phyloP scores from a whole-genome alignment of 805 yeast genomes.

The Candida argentea region DNA sequence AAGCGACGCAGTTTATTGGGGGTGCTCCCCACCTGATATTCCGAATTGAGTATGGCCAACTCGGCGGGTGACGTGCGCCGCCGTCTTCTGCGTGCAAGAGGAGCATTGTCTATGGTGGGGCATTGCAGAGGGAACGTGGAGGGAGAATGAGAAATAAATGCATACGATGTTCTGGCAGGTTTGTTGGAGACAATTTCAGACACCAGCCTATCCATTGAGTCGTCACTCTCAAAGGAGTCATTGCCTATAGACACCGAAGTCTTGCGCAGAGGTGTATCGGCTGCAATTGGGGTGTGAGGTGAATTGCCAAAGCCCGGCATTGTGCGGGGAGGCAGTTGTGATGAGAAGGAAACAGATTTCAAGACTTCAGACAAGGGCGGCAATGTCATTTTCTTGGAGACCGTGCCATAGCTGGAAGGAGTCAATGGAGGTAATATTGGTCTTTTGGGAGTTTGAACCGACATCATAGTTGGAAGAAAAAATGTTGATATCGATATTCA shows the following conservation, averaged over 20 bases:
- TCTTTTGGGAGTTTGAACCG: constrained; percentile 26
- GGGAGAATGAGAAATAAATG: constrained; percentile 90
- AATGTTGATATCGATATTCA: no score
- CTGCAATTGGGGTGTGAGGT: no score
- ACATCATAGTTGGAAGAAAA: no score
- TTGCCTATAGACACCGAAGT: constrained; percentile 1
- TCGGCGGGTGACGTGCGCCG: constrained; percentile 91
- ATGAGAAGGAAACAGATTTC: no score
- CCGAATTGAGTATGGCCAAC: constrained; percentile 67
- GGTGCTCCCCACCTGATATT: constrained; percentile 66
- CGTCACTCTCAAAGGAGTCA: constrained; percentile 6
- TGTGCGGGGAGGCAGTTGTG: no score
- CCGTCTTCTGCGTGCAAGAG: constrained; percentile 86
- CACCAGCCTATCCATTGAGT: no score
- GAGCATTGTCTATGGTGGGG: constrained; percentile 82
- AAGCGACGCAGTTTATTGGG: constrained; percentile 72
- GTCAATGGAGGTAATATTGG: constrained; percentile 17
- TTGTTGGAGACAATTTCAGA: no score
- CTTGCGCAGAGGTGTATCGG: no score
- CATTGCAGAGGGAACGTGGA: constrained; percentile 77
- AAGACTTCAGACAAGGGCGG: constrained; percentile 33
- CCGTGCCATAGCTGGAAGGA: constrained; percentile 8
- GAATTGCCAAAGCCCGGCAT: no score
- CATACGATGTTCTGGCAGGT: constrained; percentile 37
- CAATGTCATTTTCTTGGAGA: no score